Evolutionary conservation across 306 rosid species (phyloP).

Genomic region (Cicer bijugum): DNA sequence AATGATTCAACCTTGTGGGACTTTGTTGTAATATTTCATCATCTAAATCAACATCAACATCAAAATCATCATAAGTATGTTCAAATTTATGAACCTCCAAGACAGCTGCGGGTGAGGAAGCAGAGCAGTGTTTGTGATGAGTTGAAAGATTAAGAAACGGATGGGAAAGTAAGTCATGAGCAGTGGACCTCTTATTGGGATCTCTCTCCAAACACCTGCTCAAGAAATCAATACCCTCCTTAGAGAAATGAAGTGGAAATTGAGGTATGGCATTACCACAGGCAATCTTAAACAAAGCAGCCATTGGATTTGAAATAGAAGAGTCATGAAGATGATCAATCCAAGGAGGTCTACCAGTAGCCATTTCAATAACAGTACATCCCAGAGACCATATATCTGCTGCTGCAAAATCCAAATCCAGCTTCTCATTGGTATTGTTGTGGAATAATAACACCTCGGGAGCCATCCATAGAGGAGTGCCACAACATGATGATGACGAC

Average conservation of each 20-base stretch:
- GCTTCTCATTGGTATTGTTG: slow-evolving; percentile 45
- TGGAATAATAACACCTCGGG: slow-evolving; percentile 55
- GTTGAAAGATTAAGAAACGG: slow-evolving; percentile 48
- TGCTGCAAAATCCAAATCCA: slow-evolving; percentile 42
- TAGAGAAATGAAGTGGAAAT: slow-evolving; percentile 58
- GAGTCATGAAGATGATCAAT: not conserved
- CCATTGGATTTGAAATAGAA: slow-evolving; percentile 47
- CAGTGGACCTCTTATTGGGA: slow-evolving; percentile 53
- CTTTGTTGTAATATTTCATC: slow-evolving; percentile 17
- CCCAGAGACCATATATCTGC: slow-evolving; percentile 76
- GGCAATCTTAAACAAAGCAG: slow-evolving; percentile 56
- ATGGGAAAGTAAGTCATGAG: slow-evolving; percentile 55
- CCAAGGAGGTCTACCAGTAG: slow-evolving; percentile 68
- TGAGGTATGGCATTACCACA: slow-evolving; percentile 50
- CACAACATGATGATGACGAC: slow-evolving; percentile 33
- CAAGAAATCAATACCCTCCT: slow-evolving; percentile 63
- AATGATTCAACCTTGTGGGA: slow-evolving; percentile 3
- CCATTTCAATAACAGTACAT: slow-evolving; percentile 74
- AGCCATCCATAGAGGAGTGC: slow-evolving; percentile 82
- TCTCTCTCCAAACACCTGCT: slow-evolving; percentile 60
- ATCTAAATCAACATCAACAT: slow-evolving; percentile 17
- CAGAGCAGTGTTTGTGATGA: not conserved
- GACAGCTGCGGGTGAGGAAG: slow-evolving; percentile 58
- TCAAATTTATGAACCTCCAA: slow-evolving; percentile 45
- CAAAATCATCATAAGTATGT: slow-evolving; percentile 34